Base-by-base conservation (phyloP, 1,284 basidiomycete genomes). In the Trametes sp. region DNA sequence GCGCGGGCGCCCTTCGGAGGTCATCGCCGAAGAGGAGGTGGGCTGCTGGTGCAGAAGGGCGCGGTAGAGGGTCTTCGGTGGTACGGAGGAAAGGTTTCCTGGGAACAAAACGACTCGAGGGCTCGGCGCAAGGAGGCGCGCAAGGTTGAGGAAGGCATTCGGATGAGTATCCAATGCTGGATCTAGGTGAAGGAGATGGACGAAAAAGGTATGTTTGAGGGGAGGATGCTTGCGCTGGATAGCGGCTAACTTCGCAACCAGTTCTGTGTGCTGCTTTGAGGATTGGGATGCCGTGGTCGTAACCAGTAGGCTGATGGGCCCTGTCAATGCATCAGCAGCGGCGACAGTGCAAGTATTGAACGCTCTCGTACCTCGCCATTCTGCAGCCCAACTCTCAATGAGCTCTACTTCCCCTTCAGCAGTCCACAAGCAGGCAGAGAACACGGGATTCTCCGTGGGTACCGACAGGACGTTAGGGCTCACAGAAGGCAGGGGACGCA, bases 121-220 rank as follows among this genome's bases (percentile, higher is more conserved):
- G 11, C 87, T 86, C 5, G 70, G 77, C 7, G 88, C 78, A 70
- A 88, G 84, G 54, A 89, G 74, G 24, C 88, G 80, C 4, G 87
- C 88, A 24, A 89, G 68, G 71, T 90, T 90, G 45, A 90, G 77
- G 69, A 85, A 86, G 10, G 78, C 73, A 64, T 89, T 89, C 24
- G 83, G 79, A 16, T 82, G 81, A 26, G 66, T 72, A 16, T 81
- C 73, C 0, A 75, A 72, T 14, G 73, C 59, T 9, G 78, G 73
- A n/a, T 72, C 66, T 36, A 82, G 69, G 63, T 83, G 80, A 16
- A 89, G 65, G 21, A 88, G 58, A 70, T 90, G 87, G 4, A 84
- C 63, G 11, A 79, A 82, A 14, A 84, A 69, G 21, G 69, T 66
- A n/a, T 69, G 64, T 38, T 70, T 72, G 24, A 75, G 65, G 54